Evolutionary conservation across 257 asterid genomes (phyloP), one percentile per base, ranked within the genome.

Genomic region (Salvia splendens): DNA sequence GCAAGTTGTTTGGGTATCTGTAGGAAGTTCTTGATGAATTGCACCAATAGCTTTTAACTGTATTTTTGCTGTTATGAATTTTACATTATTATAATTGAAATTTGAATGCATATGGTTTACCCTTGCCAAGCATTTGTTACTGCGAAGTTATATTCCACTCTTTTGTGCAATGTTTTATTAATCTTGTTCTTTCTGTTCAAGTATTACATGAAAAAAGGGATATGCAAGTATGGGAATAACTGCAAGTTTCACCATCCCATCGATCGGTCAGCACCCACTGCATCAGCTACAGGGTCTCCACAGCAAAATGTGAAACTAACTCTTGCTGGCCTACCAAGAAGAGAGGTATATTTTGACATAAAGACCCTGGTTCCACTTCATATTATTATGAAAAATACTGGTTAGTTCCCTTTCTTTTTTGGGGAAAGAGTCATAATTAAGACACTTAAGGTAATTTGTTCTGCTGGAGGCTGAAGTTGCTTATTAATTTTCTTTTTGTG

Each of bases 121-220:
- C 28, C 57, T 70, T 55, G 68, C 36, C 68, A 14, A 10, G 40
- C 49, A 33, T 69, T 54, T 5, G 14, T 71, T 41, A 45, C 6
- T 65, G 12, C 56, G 67, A 75, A 68, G 30, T 62, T 61, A 11
- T 30, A 11, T 9, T 38, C 43, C 36, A 17, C 12, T 57, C n/a
- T 56, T 50, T 40, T 20, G 52, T 56, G 10, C 12, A 5, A 49
- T 58, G 53, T 65, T 46, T 16, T 40, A 49, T 20, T 68, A 11
- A 48, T 73, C 49, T 49, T 35, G 4, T 47, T 36, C 43, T 73
- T 75, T 64, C 50, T 58, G 65, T 63, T 74, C 69, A 41, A 91
- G 98, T 92, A 75, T 86, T 92, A 89, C 80, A 87, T 92, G 96
- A 92, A 89, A 84, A 89, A 92, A 43, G 98, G 98, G 74, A 81